phyloP scores from a whole-genome alignment of 257 asterid genomes.

The Capsicum baccatum region DNA sequence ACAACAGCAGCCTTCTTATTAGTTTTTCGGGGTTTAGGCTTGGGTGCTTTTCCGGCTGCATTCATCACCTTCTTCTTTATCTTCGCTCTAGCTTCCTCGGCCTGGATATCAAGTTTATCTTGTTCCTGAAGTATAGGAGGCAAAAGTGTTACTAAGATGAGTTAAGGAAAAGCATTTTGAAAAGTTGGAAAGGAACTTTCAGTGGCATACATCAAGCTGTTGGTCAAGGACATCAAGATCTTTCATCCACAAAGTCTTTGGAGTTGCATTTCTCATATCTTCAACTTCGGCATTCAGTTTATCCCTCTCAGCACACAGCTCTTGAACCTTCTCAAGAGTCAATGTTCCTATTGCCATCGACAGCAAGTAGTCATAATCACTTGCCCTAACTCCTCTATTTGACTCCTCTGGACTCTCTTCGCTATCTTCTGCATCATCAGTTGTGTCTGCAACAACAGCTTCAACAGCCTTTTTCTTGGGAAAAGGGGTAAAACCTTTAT shows the following conservation, averaged over 20 bases:
- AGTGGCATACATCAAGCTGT: conserved; percentile 61
- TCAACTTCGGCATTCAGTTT: conserved; percentile 63
- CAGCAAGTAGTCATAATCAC: conserved; percentile 92
- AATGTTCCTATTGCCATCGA: conserved; percentile 82
- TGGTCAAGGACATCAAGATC: conserved; percentile 81
- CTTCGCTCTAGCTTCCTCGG: conserved; percentile 50
- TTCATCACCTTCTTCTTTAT: conserved; percentile 43
- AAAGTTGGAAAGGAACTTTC: background rate
- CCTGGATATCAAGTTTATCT: conserved; percentile 46
- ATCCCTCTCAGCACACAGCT: conserved; percentile 73
- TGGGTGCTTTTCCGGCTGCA: conserved; percentile 36
- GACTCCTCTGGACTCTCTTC: conserved; percentile 55
- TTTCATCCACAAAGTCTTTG: conserved; percentile 66
- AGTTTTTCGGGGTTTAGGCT: conserved; percentile 42
- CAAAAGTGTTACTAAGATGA: background rate
- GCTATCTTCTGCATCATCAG: conserved; percentile 67
- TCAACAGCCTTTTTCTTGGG: conserved; percentile 65
- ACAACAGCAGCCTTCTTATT: conserved; percentile 53
- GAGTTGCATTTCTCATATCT: conserved; percentile 68
- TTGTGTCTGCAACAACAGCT: conserved; percentile 66
- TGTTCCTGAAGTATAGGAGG: conserved; percentile 54
- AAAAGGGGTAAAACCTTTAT: conserved; percentile 87
- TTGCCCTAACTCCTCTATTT: conserved; percentile 56
- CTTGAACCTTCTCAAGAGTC: conserved; percentile 78
- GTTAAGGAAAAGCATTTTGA: background rate